Percentiles rank a stretch among this genome's conserved stretches.
Evolutionary conservation across 495 filamentous ascomycete species (phyloP).

Genomic region (Xylaria curta): DNA sequence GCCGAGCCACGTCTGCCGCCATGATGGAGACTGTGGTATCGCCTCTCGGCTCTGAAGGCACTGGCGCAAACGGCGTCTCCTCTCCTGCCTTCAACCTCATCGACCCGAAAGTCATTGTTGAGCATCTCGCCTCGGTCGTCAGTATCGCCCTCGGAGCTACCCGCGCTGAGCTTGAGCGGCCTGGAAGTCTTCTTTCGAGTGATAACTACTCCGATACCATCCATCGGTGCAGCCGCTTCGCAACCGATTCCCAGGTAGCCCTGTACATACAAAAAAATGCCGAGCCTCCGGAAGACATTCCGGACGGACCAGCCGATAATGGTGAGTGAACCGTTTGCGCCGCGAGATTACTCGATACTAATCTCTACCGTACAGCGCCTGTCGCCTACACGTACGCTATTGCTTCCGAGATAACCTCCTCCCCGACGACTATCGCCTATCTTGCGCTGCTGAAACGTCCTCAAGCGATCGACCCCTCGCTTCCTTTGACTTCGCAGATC

Average conservation of each 20-base stretch:
- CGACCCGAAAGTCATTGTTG: slow-evolving; percentile 65
- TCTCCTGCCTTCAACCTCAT: slow-evolving; percentile 52
- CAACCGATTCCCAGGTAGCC: slow-evolving; percentile 81
- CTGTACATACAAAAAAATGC: slow-evolving; percentile 91
- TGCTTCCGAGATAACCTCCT: slow-evolving; percentile 79
- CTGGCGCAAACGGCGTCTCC: slow-evolving; percentile 51
- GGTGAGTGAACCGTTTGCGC: slow-evolving; percentile 31
- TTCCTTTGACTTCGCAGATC: slow-evolving; percentile 83
- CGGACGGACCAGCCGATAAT: slow-evolving; percentile 44
- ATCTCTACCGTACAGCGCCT: slow-evolving; percentile 35
- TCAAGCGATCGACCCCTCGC: slow-evolving; percentile 77
- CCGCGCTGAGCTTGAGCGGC: slow-evolving; percentile 75
- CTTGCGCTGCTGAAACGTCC: slow-evolving; percentile 90
- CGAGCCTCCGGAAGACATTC: slow-evolving; percentile 47
- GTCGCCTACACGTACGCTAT: slow-evolving; percentile 74
- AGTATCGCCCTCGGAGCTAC: slow-evolving; percentile 85
- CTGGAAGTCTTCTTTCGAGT: slow-evolving; percentile 82
- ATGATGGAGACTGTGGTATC: slow-evolving; percentile 57
- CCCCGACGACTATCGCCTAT: slow-evolving; percentile 78
- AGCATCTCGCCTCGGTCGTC: slow-evolving; percentile 79
- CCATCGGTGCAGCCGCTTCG: slow-evolving; percentile 86
- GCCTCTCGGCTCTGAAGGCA: slow-evolving; percentile 46
- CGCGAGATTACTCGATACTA: slow-evolving; percentile 16
- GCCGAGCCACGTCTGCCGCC: slow-evolving; percentile 29
- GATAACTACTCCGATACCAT: slow-evolving; percentile 75